Evolutionary conservation across 306 rosid genomes (phyloP), one percentile per base, ranked within the genome.

Genomic region (Pterocarpus santalinus): DNA sequence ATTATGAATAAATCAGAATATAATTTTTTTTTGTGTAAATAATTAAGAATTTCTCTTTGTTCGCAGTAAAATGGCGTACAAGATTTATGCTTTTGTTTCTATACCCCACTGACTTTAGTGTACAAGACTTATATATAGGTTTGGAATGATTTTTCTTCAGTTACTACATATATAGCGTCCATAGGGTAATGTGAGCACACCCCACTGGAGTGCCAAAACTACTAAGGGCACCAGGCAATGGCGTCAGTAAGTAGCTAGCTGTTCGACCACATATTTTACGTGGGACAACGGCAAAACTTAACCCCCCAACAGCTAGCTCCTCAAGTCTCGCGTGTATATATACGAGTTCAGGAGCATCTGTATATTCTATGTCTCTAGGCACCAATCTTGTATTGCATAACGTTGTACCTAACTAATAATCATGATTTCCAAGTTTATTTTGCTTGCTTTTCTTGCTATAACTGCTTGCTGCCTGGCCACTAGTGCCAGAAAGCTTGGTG

Each of bases 391-490:
- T 32, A 46, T 66, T 5, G 16, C 15, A 46, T 35, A 62, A 3
- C 41, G 41, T 43, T 22, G 28, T 43, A 43, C 3, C 7, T 43
- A 43, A 6, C 7, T 22, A 22, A 22, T 22, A 66, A 53, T 55
- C 35, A 86, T 71, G 91, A 65, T 62, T 86, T 61, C 58, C 10
- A 88, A 88, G 76, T 69, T 77, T 65, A 41, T 90, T 79, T 78
- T 85, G 52, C 46, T 88, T 80, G 79, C 69, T 73, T 62, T 88
- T 73, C 67, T 86, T 58, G 14, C 55, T 71, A 80, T 86, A 72
- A 28, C 76, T 12, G 8, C 73, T 3, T 51, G 84, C 66, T 57
- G 82, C 36, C 56, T 72, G 8, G 49, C 73, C 36, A 55, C 73
- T n/a, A 58, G 49, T 56, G 83, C 87, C 33, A 84, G 90, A 75